These are phyloP conservation scores for Serendipita sp. DNA, from an alignment of 768 basidiomycete genomes.

Conservation along the genomic window DNA sequence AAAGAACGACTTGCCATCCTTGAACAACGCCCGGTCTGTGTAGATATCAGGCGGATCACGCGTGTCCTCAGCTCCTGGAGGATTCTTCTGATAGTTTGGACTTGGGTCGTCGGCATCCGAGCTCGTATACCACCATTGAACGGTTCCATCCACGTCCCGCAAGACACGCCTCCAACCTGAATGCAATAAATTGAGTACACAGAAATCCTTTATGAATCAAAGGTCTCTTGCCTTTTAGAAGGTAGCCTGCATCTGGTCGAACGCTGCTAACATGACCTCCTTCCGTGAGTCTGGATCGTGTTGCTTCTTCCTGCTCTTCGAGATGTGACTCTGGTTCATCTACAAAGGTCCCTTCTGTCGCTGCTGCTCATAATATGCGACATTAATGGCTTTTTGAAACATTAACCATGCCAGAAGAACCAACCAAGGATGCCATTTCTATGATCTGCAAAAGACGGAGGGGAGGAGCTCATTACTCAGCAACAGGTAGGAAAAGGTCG, in stretches of 20 bases:
- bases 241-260: constrained; percentile 1
- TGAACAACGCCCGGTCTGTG: background rate
- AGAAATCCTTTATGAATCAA: too few species aligned
- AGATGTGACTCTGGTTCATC: background rate
- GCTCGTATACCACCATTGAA: background rate
- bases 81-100: background rate
- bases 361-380: background rate
- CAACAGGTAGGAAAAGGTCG: too few species aligned
- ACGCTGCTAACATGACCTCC: background rate
- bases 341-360: background rate
- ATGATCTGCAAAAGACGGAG: too few species aligned
- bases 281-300: background rate
- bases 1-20: background rate
- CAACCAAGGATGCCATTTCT: too few species aligned
- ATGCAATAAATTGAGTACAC: too few species aligned
- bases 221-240: background rate
- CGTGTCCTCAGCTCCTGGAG: background rate
- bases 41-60: background rate
- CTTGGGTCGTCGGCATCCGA: background rate
- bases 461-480: too few species aligned
- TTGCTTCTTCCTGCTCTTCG: background rate
- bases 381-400: too few species aligned
- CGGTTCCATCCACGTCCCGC: background rate
- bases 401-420: too few species aligned
- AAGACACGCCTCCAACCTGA: background rate